Evolutionary conservation across 2,329 filamentous ascomycete species (phyloP).

Genomic region (Penicillium paneum): DNA sequence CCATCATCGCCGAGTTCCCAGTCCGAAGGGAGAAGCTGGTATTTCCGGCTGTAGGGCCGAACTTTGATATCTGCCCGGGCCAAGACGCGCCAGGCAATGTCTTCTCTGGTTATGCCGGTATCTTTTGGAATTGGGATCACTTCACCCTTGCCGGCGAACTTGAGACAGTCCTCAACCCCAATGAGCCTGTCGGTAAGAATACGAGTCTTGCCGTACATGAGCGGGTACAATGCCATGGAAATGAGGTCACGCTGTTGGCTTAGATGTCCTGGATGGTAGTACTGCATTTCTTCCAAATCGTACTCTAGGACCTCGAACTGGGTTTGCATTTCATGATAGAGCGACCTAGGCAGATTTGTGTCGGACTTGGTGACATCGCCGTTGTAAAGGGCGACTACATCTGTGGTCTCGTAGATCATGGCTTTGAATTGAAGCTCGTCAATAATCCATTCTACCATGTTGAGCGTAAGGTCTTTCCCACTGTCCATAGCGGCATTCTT

Average conservation of each 20-base stretch:
- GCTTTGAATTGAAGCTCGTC: slow-evolving; percentile 53
- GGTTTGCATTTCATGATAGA: slow-evolving; percentile 44
- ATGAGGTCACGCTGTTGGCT: slow-evolving; percentile 60
- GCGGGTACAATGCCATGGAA: slow-evolving; percentile 62
- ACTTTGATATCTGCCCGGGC: slow-evolving; percentile 28
- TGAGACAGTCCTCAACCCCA: slow-evolving; percentile 26
- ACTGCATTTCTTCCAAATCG: slow-evolving; percentile 49
- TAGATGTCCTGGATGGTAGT: slow-evolving; percentile 60
- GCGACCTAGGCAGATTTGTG: slow-evolving; percentile 37
- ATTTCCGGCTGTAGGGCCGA: slow-evolving; percentile 33
- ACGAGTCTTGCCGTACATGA: slow-evolving; percentile 40
- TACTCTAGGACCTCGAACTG: slow-evolving; percentile 51
- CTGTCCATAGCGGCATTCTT: slow-evolving; percentile 23
- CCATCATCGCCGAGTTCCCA: slow-evolving; percentile 31
- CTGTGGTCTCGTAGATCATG: slow-evolving; percentile 39
- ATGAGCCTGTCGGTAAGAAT: slow-evolving; percentile 28
- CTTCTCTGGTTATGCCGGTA: slow-evolving; percentile 31
- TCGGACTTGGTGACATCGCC: slow-evolving; percentile 56
- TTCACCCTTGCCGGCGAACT: slow-evolving; percentile 23
- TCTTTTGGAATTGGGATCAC: slow-evolving; percentile 26
- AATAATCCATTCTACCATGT: slow-evolving; percentile 42
- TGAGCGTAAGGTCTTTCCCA: slow-evolving; percentile 30
- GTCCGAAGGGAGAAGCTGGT: slow-evolving; percentile 49
- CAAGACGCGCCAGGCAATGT: slow-evolving; percentile 31
- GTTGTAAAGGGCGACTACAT: slow-evolving; percentile 48